Evolutionary conservation across 306 rosid genomes (phyloP).

Genomic region (Acacia confusa): DNA sequence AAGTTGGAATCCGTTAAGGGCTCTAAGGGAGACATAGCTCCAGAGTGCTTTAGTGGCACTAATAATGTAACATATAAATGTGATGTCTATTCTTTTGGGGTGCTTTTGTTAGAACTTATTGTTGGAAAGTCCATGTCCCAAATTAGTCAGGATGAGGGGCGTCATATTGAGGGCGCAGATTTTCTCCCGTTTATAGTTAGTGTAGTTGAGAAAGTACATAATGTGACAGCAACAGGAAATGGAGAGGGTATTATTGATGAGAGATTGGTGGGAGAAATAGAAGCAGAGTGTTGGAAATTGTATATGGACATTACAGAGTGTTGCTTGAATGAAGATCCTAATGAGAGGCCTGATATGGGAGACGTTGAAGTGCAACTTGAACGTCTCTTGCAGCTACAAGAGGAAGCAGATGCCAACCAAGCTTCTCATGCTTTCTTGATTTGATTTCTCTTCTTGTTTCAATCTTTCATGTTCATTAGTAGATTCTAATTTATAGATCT

Average conservation of each 20-base stretch:
- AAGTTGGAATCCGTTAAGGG: not conserved
- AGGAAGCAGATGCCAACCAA: no score
- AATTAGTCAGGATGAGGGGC: not conserved
- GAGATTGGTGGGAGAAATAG: constrained; percentile 23
- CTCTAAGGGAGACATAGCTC: constrained; percentile 21
- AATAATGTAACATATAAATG: not conserved
- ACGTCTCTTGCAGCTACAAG: no score
- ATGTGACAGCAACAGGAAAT: not conserved
- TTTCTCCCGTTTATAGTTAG: no score
- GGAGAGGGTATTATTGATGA: constrained; percentile 26
- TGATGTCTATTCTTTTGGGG: no score
- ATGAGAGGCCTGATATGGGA: not conserved
- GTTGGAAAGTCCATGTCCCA: no score
- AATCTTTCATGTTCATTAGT: not conserved
- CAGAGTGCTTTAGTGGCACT: not conserved
- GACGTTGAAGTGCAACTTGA: not conserved
- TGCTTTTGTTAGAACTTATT: no score
- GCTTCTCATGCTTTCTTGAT: no score
- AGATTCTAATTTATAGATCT: no score
- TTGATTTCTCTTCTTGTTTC: not conserved
- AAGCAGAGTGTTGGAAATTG: not conserved
- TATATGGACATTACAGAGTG: not conserved
- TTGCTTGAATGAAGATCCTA: not conserved
- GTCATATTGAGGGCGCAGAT: no score
- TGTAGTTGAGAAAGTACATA: not conserved